Conservation (phyloP, 768 basidiomycete species). For the Phanerodontia chrysosporium region DNA sequence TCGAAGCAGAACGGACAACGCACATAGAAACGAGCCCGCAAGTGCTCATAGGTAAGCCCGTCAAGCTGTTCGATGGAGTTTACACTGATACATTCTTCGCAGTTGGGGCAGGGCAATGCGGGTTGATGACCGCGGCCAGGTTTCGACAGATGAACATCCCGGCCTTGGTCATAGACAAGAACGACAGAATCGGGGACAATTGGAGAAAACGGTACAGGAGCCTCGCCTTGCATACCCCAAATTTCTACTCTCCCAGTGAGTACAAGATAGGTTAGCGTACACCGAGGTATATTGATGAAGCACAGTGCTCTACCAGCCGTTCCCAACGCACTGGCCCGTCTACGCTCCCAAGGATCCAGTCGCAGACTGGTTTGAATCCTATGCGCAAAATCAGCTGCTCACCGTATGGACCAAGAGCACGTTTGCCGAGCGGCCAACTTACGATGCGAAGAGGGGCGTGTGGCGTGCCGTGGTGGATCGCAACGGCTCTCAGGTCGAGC, state of each 20-base stretch:
- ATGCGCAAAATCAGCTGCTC: conserved; percentile 35
- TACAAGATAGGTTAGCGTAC: background rate
- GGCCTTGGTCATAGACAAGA: conserved; percentile 34
- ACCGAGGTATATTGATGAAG: background rate
- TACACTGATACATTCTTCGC: background rate
- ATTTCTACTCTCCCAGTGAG: conserved; percentile 20
- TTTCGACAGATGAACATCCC: conserved; percentile 38
- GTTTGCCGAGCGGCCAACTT: conserved; percentile 27
- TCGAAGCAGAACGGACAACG: conserved; percentile 30
- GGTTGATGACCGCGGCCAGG: conserved; percentile 38
- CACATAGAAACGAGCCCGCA: conserved; percentile 36
- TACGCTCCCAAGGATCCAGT: conserved; percentile 38
- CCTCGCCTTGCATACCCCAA: conserved; percentile 36
- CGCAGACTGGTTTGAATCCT: conserved; percentile 40
- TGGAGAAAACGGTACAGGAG: conserved; percentile 44
- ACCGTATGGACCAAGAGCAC: conserved; percentile 36
- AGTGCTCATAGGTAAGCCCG: conserved; percentile 35
- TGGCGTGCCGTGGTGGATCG: conserved; percentile 34
- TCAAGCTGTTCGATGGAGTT: background rate
- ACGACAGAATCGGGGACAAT: conserved; percentile 33
- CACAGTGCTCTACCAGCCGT: conserved; percentile 23
- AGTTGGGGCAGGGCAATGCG: conserved; percentile 43
- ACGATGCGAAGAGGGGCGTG: conserved; percentile 23
- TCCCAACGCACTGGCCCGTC: conserved; percentile 34
- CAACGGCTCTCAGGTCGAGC: conserved; percentile 23